A percentile compares a stretch with the other conserved stretches of the same genome.
Conservation (phyloP, 768 basidiomycete genomes). For the Russula foetens region DNA sequence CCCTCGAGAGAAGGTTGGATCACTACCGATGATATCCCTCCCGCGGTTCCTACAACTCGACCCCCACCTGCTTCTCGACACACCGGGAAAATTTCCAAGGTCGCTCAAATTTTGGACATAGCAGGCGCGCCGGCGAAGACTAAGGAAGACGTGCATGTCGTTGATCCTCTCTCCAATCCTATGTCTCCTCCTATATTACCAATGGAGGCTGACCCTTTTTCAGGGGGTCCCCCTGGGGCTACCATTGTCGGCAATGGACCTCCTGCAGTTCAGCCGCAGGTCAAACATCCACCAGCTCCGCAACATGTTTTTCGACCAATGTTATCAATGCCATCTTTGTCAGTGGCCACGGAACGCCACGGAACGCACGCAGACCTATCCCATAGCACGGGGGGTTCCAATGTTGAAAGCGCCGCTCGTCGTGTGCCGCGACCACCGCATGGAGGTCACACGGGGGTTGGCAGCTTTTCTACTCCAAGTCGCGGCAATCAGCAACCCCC, state of each 20-base stretch:
- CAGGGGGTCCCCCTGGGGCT: not conserved
- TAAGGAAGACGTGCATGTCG: not conserved
- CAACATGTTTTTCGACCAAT: not conserved
- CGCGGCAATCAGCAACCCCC: not conserved
- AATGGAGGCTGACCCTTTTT: conserved; percentile 7
- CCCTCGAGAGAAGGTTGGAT: not conserved
- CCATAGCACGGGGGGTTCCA: not conserved
- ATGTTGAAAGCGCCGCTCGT: not conserved
- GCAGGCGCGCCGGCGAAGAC: not conserved
- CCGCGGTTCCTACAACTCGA: not conserved
- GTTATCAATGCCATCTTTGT: not conserved
- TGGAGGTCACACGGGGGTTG: not conserved
- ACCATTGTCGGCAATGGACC: not conserved
- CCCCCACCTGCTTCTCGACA: not conserved
- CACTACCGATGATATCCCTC: not conserved
- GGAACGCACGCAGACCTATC: not conserved
- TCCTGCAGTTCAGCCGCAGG: not conserved
- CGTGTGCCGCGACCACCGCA: not conserved
- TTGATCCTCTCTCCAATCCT: not conserved
- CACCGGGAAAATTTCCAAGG: conserved; percentile 8
- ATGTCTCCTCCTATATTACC: conserved; percentile 11
- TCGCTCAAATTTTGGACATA: not conserved
- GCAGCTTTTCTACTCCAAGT: not conserved
- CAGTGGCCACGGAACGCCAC: not conserved
- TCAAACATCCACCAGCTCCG: not conserved